Conservation (phyloP, 345 rosid species). For the Excoecaria agallocha region DNA sequence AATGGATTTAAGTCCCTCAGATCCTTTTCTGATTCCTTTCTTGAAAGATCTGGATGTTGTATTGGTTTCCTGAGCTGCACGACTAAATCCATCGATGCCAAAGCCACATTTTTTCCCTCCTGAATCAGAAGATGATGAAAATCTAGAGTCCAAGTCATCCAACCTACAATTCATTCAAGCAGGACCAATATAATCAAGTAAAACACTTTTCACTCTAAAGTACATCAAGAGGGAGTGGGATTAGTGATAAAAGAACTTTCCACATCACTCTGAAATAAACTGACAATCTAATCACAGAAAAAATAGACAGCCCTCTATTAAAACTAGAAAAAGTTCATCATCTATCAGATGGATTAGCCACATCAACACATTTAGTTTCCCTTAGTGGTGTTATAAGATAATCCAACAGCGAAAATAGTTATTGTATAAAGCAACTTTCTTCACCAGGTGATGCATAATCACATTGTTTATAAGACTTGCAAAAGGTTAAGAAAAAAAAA, state of each 20-base stretch:
- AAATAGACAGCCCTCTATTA: not conserved
- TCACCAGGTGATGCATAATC: not conserved
- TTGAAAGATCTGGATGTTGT: slow-evolving; percentile 68
- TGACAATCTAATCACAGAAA: not conserved
- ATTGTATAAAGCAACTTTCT: not conserved
- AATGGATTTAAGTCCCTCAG: slow-evolving; percentile 87
- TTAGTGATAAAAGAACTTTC: not conserved
- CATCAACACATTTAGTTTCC: not conserved
- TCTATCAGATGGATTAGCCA: not conserved
- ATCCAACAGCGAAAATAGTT: not conserved
- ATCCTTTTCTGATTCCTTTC: slow-evolving; percentile 72
- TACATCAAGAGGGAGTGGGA: not conserved
- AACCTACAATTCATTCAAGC: slow-evolving; percentile 48
- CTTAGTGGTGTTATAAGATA: not conserved
- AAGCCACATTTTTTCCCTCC: too few species aligned
- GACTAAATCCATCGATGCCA: slow-evolving; percentile 58
- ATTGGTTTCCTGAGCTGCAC: slow-evolving; percentile 40
- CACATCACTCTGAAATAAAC: not conserved
- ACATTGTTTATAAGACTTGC: not conserved
- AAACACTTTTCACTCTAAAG: slow-evolving; percentile 1
- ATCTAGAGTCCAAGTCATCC: slow-evolving; percentile 89
- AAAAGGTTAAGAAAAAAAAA: not conserved
- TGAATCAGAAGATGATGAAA: too few species aligned
- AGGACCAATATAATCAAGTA: slow-evolving; percentile 8
- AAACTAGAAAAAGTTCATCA: not conserved